Base-by-base conservation (phyloP, 495 filamentous ascomycete species). In the Neurospora sp. region DNA sequence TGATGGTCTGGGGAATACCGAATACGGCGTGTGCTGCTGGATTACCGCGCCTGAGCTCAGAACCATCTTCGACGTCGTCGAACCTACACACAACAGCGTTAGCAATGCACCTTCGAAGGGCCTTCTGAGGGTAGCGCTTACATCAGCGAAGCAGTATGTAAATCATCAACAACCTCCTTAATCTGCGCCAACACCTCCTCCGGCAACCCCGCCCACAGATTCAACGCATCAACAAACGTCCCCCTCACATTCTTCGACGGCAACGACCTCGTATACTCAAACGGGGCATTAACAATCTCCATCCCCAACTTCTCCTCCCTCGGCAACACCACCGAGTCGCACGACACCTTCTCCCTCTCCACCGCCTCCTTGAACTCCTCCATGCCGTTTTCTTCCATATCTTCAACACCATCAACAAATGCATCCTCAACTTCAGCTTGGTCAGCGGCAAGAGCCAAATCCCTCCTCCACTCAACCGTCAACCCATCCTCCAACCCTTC, bases 21-120 rank as follows among this genome's bases (percentile, higher is more conserved):
- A 94, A 97, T 59, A 97, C 94, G 74, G 85, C 88, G 81, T 97
- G 93, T 0, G 94, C 91, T 40, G 96, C 92, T 3, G 94, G 94
- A 39, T 92, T 84, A 35, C 94, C 94, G 72, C 94, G 89, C 31
- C 94, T 88, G 14, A 97, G 86, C 42, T 87, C 74, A 0, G 92
- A 94, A 42, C 84, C 87, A 80, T 97, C 91, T 82, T 93, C 88
- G 27, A 93, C 90, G 78, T 93, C 94, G 76, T 97, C 94, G 73
- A 97, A 37, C 61, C 61, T 68, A 14, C 12, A 12, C 8, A 20
- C 22, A 31, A 3, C 27, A 31, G 37, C 2, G 17, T 38, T n/a
- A 27, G 7, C 16, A 27, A 14, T n/a, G 1, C 59, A 27, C 4
- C 59, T 12, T 27, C 12, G 0, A 37, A 27, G 59, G 17, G 14